Evolutionary conservation across 805 yeast genomes (phyloP).

Genomic region (Barnettozyma sucrosica): DNA sequence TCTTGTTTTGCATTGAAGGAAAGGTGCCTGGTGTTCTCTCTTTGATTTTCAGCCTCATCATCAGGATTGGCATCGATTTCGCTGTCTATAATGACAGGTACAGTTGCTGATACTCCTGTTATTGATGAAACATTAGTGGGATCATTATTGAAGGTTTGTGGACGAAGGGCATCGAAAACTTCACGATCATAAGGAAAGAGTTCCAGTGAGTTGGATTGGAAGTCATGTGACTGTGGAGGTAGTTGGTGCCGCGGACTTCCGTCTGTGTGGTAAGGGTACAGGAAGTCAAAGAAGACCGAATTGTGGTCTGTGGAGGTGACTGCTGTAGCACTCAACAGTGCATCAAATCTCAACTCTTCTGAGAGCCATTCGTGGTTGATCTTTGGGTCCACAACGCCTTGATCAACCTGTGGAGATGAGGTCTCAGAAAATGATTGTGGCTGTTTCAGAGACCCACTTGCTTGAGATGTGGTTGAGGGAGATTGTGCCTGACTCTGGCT

Average conservation of each 20-base stretch:
- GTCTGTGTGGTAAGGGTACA: constrained; percentile 27
- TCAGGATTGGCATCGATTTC: not conserved
- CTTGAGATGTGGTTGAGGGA: not conserved
- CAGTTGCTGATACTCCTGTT: not conserved
- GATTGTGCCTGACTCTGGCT: not conserved
- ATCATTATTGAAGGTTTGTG: constrained; percentile 10
- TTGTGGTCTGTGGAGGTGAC: constrained; percentile 48
- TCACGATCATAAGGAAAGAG: constrained; percentile 21
- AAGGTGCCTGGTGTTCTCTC: not conserved
- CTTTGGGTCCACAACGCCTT: not conserved
- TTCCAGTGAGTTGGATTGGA: constrained; percentile 5
- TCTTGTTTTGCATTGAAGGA: constrained; percentile 7
- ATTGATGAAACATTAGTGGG: not conserved
- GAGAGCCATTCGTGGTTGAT: constrained; percentile 53
- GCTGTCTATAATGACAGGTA: not conserved
- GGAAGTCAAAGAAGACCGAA: constrained; percentile 46
- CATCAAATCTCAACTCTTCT: constrained; percentile 65
- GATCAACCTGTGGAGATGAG: not conserved
- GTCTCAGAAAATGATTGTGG: not conserved
- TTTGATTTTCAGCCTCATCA: not conserved
- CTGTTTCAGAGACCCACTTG: not conserved
- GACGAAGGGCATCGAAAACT: constrained; percentile 24
- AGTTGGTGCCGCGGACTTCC: constrained; percentile 3
- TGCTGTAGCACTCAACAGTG: constrained; percentile 69
- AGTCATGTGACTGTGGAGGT: not conserved